Base-by-base conservation (phyloP, 2,329 filamentous ascomycete species). In the Colletotrichum scovillei region DNA sequence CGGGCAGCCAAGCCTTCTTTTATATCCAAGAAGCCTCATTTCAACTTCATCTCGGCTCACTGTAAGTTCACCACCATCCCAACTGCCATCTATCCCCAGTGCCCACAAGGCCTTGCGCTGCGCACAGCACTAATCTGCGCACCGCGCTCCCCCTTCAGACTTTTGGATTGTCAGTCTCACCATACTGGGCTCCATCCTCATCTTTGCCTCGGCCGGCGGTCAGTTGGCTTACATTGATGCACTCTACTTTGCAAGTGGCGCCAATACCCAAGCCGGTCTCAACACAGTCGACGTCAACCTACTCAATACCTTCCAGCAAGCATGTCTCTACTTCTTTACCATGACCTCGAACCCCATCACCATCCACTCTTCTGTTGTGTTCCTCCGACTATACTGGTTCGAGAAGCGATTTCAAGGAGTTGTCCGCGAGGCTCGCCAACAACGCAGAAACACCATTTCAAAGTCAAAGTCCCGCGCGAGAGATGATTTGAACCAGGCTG, bases 321-420 rank as follows among this genome's bases (percentile, higher is more conserved):
- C 94, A 55, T 87, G 93, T 63, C 84, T 97, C 30, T 95, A 93
- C 78, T 78, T 95, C 7, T 87, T 94, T 53, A 86, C 92, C 4
- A 92, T 95, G 87, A 78, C 94, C 14, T 91, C 92, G 30, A 97
- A 95, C 63, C 95, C 95, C 0, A 97, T 98, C 74, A 92, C 93
- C 59, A 92, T 98, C 78, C 92, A 97, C 79, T 91, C 93, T 2
- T 93, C 91, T 57, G 95, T 99, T 57, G 97, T 99, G 8, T 96
- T 98, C 77, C 88, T 98, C 16, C 93, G 97, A 30, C 87, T 99
- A 1, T 98, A 98, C 83, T 99, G 96, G 96, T 99, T 99, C 80
- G 95, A 99, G 83, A 98, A 97, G 82, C 91, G 95, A 8, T 98
- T 99, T 80, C 93, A 97, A 80, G 89, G 94, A 78, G 90, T 98